phyloP scores from a whole-genome alignment of 805 yeast species.

The Ogataea saltuana region DNA sequence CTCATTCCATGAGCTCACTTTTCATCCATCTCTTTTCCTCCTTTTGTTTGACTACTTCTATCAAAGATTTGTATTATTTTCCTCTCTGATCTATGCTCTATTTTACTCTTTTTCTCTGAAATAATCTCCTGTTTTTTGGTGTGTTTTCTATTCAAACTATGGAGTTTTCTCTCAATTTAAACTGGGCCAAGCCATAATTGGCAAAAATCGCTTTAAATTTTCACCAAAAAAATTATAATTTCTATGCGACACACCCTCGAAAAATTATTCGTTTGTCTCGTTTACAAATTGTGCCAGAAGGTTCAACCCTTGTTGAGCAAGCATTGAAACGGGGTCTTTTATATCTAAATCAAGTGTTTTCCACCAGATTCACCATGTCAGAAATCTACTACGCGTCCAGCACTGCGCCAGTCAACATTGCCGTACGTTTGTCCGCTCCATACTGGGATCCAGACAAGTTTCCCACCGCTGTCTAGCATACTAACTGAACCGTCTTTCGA shows the following conservation, averaged over 20 bases:
- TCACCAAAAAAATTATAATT: background rate
- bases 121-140: background rate
- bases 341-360: no score
- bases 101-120: conserved; percentile 5
- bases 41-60: conserved; percentile 9
- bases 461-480: conserved; percentile 2
- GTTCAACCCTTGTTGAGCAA: background rate
- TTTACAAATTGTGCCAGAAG: background rate
- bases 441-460: background rate
- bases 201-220: background rate
- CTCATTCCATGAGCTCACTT: conserved; percentile 18
- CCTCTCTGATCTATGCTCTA: conserved; percentile 9
- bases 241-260: background rate
- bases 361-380: no score
- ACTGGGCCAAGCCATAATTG: background rate
- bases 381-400: conserved; percentile 68
- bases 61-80: conserved; percentile 20
- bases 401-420: conserved; percentile 97
- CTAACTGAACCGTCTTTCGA: conserved; percentile 7
- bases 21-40: background rate
- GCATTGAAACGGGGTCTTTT: no score
- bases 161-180: background rate
- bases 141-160: background rate
- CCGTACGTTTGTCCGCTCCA: conserved; percentile 51
- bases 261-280: background rate